Percentiles rank a stretch among this genome's conserved stretches.
phyloP scores from a whole-genome alignment of 306 rosid genomes.

The Prosopis cineraria region DNA sequence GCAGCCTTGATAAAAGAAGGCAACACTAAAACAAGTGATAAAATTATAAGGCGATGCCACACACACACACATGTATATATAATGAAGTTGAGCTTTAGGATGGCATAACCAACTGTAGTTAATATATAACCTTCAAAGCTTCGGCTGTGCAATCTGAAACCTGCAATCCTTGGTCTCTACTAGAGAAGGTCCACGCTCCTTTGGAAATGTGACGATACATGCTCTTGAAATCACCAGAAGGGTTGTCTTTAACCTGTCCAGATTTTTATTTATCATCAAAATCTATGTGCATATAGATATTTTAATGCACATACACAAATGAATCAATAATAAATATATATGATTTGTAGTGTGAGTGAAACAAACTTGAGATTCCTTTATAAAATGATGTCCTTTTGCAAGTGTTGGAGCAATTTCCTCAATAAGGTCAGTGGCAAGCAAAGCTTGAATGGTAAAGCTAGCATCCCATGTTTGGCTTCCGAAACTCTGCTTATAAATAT shows the following conservation, averaged over 20 bases:
- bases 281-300: too few relatives aligned
- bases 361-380: neutral
- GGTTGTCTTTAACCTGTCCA: too few relatives aligned
- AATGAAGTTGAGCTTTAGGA: neutral
- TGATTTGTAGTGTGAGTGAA: neutral
- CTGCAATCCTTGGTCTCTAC: too few relatives aligned
- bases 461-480: neutral
- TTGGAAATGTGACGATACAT: neutral
- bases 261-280: too few relatives aligned
- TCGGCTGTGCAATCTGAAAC: neutral
- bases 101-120: too few relatives aligned
- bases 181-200: too few relatives aligned
- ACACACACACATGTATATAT: too few relatives aligned
- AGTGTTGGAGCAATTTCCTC: neutral
- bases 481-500: neutral
- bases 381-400: neutral
- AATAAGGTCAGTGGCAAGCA: neutral
- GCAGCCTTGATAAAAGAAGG: neutral
- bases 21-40: conserved; percentile 6
- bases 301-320: too few relatives aligned
- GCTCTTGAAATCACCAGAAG: neutral
- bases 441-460: neutral
- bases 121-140: too few relatives aligned
- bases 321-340: neutral
- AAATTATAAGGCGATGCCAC: neutral